Conservation (phyloP, 768 basidiomycete species). For the Trametes punicea region DNA sequence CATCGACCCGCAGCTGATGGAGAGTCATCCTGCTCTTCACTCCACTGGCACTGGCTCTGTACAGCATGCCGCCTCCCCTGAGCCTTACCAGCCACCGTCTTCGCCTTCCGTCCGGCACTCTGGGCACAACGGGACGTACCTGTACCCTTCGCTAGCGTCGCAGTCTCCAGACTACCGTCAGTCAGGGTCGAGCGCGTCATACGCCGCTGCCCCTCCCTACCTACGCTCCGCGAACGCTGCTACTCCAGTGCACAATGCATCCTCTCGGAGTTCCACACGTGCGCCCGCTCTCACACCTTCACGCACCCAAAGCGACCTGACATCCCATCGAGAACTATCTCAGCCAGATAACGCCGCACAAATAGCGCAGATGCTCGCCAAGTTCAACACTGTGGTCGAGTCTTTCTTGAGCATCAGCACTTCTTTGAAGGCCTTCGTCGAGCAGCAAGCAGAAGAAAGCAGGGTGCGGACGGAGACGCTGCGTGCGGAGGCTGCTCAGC, state of each 20-base stretch:
- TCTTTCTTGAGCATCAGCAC: conserved; percentile 50
- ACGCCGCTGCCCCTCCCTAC: not conserved
- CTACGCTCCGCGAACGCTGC: not conserved
- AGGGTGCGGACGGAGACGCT: conserved; percentile 70
- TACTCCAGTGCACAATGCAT: not conserved
- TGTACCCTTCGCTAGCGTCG: not conserved
- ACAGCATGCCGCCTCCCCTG: not conserved
- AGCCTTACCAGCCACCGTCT: not conserved
- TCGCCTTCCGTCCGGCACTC: not conserved
- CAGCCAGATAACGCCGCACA: conserved; percentile 10
- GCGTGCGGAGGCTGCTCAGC: conserved; percentile 57
- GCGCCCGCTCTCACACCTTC: not conserved
- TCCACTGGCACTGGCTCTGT: not conserved
- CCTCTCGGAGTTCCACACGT: not conserved
- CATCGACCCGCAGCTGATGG: conserved; percentile 18
- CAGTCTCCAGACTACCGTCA: conserved; percentile 5
- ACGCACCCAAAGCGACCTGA: conserved; percentile 3
- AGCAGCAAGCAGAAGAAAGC: conserved; percentile 64
- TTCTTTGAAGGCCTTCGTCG: conserved; percentile 49
- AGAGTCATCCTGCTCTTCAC: not conserved
- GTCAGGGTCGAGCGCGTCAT: not conserved
- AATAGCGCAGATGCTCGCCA: conserved; percentile 42
- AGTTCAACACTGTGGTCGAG: conserved; percentile 50
- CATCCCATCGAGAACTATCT: conserved; percentile 10
- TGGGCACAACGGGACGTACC: not conserved